Evolutionary conservation across 352 stramenopile genomes (phyloP), one percentile per base, ranked within the genome.

Genomic region (Peronospora belbahrii): DNA sequence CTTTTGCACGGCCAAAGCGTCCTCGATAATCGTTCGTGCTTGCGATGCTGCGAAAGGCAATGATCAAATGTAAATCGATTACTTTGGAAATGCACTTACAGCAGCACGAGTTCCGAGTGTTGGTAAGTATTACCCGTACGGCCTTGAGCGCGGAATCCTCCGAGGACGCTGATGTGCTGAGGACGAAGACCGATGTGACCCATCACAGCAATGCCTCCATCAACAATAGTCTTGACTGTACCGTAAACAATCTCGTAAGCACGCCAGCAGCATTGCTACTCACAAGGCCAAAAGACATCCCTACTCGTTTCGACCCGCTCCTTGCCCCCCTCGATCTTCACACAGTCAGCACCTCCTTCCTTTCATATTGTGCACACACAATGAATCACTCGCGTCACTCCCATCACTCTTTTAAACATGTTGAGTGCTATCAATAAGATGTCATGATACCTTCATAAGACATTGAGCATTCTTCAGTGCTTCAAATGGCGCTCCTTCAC

Each of bases 321-420:
- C 17, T 68, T 62, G n/a, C 94, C 85, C 48, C 96, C 96, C 75
- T 99, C 97, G 19, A 99, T 87, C 73, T 99, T 99, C 24, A 99
- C 94, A 40, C 89, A 97, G 65, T 99, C 96, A 14, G 97, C 94
- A 19, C 86, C 84, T 17, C 88, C 95, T 76, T 99, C 95, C 78
- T 98, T 11, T 25, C 4, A n/a, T 20, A 6, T 15, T 2, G 11
- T 4, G 23, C 32, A 38, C 15, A 39, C 33, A 3, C 17, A 39
- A 23, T 3, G 2, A 23, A 10, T 20, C 6, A 39, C 13, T 15
- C 31, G 37, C 15, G 42, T 34, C 1, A 45, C 7, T 14, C 14
- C 9, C 27, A 25, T 44, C 36, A 50, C 10, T 35, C 18, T 3
- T 20, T 23, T 20, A 7, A 22, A 3, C 10, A 2, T 7, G 10